Percentiles rank a stretch among this genome's conserved stretches.
Evolutionary conservation across 129 eudicot species (phyloP).

Genomic region (Flaveria trinervia): DNA sequence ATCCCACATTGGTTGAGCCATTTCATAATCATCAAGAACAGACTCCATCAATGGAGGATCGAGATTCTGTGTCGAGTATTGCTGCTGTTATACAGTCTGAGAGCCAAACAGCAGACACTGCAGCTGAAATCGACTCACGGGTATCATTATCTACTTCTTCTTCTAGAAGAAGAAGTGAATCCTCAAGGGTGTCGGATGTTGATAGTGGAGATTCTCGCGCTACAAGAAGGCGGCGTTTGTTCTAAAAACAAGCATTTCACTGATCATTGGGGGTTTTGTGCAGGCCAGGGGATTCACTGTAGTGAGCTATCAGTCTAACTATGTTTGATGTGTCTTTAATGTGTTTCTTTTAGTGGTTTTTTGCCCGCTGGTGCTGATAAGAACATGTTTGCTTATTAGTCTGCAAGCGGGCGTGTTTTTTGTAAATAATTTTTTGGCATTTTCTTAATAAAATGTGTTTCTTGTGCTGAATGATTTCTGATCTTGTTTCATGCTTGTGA

Average conservation of each 20-base stretch:
- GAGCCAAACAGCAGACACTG: slow-evolving; percentile 79
- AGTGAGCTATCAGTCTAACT: slow-evolving; percentile 5
- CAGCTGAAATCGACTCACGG: slow-evolving; percentile 73
- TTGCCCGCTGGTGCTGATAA: slow-evolving; percentile 4
- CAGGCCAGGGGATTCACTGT: neutral
- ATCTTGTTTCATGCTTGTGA: slow-evolving; percentile 21
- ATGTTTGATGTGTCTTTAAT: slow-evolving; percentile 19
- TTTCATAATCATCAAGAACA: slow-evolving; percentile 51
- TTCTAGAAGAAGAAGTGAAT: slow-evolving; percentile 68
- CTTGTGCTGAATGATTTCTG: slow-evolving; percentile 26
- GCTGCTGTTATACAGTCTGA: slow-evolving; percentile 92
- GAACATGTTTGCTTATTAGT: neutral
- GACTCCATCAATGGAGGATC: slow-evolving; percentile 59
- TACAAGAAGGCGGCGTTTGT: slow-evolving; percentile 72
- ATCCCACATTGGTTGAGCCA: slow-evolving; percentile 36
- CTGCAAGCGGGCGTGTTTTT: neutral
- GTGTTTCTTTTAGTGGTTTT: neutral
- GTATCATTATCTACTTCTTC: slow-evolving; percentile 76
- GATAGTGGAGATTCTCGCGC: slow-evolving; percentile 92
- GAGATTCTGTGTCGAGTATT: slow-evolving; percentile 88
- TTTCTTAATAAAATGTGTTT: slow-evolving; percentile 23
- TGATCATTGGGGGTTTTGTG: neutral
- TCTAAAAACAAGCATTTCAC: slow-evolving; percentile 32
- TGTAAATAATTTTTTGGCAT: slow-evolving; percentile 28
- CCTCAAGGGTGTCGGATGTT: slow-evolving; percentile 73